A percentile compares a stretch with the other conserved stretches of the same genome.
These are phyloP conservation scores for Saccharum officinarum DNA, from an alignment of 176 grass and related monocot species.

Conservation along the genomic window DNA sequence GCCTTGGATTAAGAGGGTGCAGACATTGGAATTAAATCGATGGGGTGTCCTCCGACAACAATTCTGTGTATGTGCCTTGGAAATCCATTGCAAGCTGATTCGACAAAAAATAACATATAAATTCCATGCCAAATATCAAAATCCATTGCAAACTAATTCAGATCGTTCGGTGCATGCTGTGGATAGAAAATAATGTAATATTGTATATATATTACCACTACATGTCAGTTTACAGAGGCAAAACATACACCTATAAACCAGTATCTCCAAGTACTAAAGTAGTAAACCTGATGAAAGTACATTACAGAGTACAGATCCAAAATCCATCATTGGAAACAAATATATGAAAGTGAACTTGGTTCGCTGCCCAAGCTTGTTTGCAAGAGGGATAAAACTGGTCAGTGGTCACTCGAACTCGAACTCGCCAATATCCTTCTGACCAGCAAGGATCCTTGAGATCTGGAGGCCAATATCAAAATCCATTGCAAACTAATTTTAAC, in stretches of 20 bases:
- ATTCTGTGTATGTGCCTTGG: too few relatives aligned
- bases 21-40: too few relatives aligned
- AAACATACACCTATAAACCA: too few relatives aligned
- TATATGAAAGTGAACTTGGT: background rate
- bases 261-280: background rate
- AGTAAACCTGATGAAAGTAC: background rate
- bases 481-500: too few relatives aligned
- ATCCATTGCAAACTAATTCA: too few relatives aligned
- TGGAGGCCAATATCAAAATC: too few relatives aligned
- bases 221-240: background rate
- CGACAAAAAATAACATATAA: too few relatives aligned
- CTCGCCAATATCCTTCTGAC: conserved; percentile 48
- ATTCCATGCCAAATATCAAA: too few relatives aligned
- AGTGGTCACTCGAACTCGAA: conserved; percentile 32
- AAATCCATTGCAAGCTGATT: too few relatives aligned
- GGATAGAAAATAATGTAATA: background rate
- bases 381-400: background rate
- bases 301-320: background rate
- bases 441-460: conserved; percentile 88
- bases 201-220: background rate
- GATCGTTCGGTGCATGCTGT: too few relatives aligned
- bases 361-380: background rate
- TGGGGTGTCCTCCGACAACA: too few relatives aligned
- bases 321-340: background rate
- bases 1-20: too few relatives aligned